Evolutionary conservation across 2,329 filamentous ascomycete genomes (phyloP), one percentile per base, ranked within the genome.

Genomic region (Ilyonectria sp.): DNA sequence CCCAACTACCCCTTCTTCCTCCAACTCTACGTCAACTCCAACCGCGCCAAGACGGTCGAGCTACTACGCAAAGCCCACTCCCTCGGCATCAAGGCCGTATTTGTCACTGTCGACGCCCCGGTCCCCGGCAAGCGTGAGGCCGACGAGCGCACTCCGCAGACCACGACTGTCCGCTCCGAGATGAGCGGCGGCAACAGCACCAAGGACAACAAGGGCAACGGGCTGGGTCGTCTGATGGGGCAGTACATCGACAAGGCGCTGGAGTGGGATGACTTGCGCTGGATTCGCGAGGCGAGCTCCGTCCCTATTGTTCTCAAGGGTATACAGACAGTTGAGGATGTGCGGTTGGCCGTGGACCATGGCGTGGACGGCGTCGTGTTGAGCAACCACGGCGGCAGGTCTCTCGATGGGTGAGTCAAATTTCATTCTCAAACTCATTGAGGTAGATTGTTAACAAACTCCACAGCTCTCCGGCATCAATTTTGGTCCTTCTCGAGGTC

Each of bases 361-460:
- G 86, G 86, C 0, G 80, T 86, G 54, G 83, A 88, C 64, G 87
- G 87, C 1, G 86, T 90, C 53, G 76, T 89, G 64, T 70, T 90
- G 37, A 87, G 85, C 67, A 90, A 90, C 67, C 88, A 90, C 62
- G 88, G 88, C 19, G 88, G 88, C 3, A 80, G 88, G 31, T 86
- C 86, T 1, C 79, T 88, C 1, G 87, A 90, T 58, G 86, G 85
- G 76, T 74, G 57, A 65, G 71, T 63, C 15, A 4, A 1, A 23
- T 3, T 1, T 3, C 6, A 31, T 35, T 10, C 6, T 11, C 15
- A 7, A 15, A 5, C 11, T 2, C 0, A 1, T 7, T 6, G 4
- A 6, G 15, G 19, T 7, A 2, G 1, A 0, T 4, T 43, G 46
- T 44, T 67, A 35, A 68, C 40, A 43, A 2, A 2, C 26, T 9